These are phyloP conservation scores for Collybiopsis luxurians DNA, from an alignment of 768 basidiomycete species.

Conservation along the genomic window DNA sequence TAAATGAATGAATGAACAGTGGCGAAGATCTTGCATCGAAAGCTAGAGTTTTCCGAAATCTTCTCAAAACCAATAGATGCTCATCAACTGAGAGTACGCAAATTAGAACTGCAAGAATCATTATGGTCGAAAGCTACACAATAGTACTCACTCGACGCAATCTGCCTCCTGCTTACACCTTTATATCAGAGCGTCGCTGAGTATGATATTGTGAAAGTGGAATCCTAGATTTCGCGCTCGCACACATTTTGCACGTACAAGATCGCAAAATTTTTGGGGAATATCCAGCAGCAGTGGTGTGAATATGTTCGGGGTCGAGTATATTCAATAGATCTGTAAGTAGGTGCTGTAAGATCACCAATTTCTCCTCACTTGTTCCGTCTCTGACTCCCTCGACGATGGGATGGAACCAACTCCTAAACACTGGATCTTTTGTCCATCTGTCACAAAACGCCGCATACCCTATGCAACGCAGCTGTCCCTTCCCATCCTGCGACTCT, in stretches of 20 bases:
- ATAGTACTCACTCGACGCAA: no score
- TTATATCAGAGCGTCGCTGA: no score
- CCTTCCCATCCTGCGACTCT: not conserved
- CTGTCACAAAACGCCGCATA: not conserved
- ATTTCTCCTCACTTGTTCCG: not conserved
- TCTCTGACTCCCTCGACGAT: not conserved
- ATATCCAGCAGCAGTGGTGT: not conserved
- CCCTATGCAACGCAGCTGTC: not conserved
- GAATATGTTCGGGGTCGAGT: not conserved
- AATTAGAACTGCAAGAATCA: no score
- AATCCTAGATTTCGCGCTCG: no score
- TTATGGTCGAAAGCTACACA: no score
- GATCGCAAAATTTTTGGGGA: not conserved
- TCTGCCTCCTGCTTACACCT: no score
- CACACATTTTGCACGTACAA: not conserved
- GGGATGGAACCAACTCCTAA: not conserved
- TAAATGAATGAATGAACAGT: no score
- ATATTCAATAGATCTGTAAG: not conserved
- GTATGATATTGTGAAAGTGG: no score
- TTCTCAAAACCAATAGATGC: no score
- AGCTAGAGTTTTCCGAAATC: no score
- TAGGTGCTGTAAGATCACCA: not conserved
- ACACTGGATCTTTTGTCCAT: not conserved
- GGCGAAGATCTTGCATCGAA: no score
- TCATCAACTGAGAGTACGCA: no score